Evolutionary conservation across 306 rosid genomes (phyloP).

Genomic region (Cicer cuneatum): DNA sequence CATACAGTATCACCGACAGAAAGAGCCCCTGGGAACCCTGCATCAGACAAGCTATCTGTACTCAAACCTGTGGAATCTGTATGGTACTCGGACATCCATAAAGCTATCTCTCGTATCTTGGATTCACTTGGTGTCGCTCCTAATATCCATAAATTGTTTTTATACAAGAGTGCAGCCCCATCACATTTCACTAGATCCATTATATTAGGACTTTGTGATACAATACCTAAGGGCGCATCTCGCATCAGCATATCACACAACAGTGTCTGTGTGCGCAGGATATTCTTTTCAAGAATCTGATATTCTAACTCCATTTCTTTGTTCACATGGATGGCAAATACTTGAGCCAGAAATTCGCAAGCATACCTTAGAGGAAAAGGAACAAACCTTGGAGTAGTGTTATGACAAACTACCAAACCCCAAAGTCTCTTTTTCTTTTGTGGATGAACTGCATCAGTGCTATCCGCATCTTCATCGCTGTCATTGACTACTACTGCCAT

Average conservation of each 20-base stretch:
- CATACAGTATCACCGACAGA: constrained; percentile 76
- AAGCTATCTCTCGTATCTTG: constrained; percentile 72
- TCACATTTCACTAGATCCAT: constrained; percentile 98
- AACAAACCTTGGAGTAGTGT: constrained; percentile 86
- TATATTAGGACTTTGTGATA: constrained; percentile 84
- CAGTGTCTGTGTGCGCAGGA: constrained; percentile 89
- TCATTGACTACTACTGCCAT: constrained; percentile 94
- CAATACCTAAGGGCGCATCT: constrained; percentile 90
- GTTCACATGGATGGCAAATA: constrained; percentile 93
- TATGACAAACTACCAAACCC: constrained; percentile 98
- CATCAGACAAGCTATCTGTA: constrained; percentile 94
- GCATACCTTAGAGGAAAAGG: constrained; percentile 99
- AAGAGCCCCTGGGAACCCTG: constrained; percentile 78
- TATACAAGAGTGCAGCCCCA: constrained; percentile 86
- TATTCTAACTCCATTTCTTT: constrained; percentile 83
- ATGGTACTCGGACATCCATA: constrained; percentile 75
- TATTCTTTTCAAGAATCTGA: constrained; percentile 86
- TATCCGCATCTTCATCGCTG: constrained; percentile 75
- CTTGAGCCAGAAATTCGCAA: constrained; percentile 95
- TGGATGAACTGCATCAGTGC: constrained; percentile 63
- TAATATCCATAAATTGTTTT: constrained; percentile 74
- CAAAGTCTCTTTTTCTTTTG: constrained; percentile 89
- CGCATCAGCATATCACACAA: constrained; percentile 96
- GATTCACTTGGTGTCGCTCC: constrained; percentile 78
- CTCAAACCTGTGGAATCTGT: constrained; percentile 95